These are phyloP conservation scores for Zangia roseola DNA, from an alignment of 768 basidiomycete species.

Conservation along the genomic window DNA sequence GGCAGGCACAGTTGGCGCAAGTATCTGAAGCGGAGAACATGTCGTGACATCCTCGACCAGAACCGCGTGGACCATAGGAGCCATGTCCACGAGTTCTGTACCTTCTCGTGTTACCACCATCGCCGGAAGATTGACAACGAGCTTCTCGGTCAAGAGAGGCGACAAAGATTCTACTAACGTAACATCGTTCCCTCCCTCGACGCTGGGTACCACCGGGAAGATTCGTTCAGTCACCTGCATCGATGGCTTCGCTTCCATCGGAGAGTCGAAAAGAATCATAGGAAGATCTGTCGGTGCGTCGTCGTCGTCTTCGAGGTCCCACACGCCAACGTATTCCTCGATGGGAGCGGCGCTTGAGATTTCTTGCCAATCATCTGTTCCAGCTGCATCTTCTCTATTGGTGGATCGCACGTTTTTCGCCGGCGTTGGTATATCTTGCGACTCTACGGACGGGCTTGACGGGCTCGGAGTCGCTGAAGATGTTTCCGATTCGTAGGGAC, in stretches of 20 bases:
- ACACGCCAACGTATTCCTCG: not conserved
- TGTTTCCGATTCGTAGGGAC: not conserved
- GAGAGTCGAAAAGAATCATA: not conserved
- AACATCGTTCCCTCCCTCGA: not conserved
- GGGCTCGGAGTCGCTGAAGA: not conserved
- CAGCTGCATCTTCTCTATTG: not conserved
- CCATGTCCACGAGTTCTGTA: not conserved
- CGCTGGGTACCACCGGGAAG: not conserved
- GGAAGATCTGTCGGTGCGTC: not conserved
- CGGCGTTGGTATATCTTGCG: not conserved
- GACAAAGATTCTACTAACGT: not conserved
- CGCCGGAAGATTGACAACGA: conserved; percentile 16
- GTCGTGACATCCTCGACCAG: conserved; percentile 10
- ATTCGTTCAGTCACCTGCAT: not conserved
- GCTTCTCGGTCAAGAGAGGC: not conserved
- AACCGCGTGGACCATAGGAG: not conserved
- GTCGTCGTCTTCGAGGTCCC: not conserved
- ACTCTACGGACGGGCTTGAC: not conserved
- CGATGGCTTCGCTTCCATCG: not conserved
- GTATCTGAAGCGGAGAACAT: conserved; percentile 10
- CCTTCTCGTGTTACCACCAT: not conserved
- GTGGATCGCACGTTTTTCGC: conserved; percentile 1
- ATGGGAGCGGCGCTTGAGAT: not conserved
- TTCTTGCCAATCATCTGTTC: not conserved
- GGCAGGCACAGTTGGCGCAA: not conserved